Evolutionary conservation across 352 stramenopile species (phyloP), one percentile per base, ranked within the genome.

Genomic region (Phytophthora pseudosyringae): DNA sequence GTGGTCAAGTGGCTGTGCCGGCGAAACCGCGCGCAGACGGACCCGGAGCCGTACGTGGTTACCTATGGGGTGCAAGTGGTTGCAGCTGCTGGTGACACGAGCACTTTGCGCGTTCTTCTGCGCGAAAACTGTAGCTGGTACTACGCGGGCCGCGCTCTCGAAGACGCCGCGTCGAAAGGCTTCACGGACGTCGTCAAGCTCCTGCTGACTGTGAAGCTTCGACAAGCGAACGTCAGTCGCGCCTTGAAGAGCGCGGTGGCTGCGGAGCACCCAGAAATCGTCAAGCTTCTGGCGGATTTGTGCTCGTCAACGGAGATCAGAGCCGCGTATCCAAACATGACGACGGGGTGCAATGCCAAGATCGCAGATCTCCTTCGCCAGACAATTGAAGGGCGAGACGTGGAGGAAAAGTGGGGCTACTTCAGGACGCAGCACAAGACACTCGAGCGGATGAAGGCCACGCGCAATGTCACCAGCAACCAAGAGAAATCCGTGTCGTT

Each of bases 341-440:
- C 12, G 38, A 40, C 39, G 26, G 28, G 6, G 0, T 43, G 16
- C 36, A 62, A 57, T 28, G 31, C 1, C 1, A 47, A 55, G 39
- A 50, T 64, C 6, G 15, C 47, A 28, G 52, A 69, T 11, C 28
- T 69, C 4, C 33, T 69, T n/a, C 45, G 46, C 12, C 59, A 64
- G 25, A 55, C 45, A 11, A 15, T 64, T 12, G 61, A 69, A n/a
- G 18, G 18, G 4, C 28, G 61, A 54, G 46, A 69, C 3, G 53
- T 69, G 11, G 53, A 69, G 53, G 60, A 68, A 21, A 68, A 62
- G 16, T 68, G 61, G 61, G 53, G 61, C 39, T 69, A 64, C 28
- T 45, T 64, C 31, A 33, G 61, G 13, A 55, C 53, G 12, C 61
- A 69, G 8, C 61, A 59, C 46, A 69, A 59, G 13, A 69, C 53